A percentile compares a stretch with the other conserved stretches of the same genome.
These are phyloP conservation scores for Desmodesmus armatus DNA, from an alignment of 139 green algal species.

Conservation along the genomic window DNA sequence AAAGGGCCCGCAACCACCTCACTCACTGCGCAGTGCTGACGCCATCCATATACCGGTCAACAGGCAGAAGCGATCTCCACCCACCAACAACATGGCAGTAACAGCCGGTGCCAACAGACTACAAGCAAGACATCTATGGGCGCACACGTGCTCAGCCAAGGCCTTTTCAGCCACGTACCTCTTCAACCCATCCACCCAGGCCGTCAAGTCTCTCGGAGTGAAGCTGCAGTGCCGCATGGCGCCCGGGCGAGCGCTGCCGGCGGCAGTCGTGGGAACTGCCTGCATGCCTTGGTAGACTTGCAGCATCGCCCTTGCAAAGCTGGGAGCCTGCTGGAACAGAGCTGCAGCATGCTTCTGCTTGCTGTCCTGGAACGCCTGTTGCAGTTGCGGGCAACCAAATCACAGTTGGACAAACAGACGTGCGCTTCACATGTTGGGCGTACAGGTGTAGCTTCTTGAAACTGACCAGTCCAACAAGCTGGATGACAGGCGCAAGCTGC, in stretches of 20 bases:
- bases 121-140: too few relatives aligned
- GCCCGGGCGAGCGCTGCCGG: background rate
- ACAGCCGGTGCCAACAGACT: slow-evolving; percentile 55
- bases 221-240: slow-evolving; percentile 74
- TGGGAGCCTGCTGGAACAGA: slow-evolving; percentile 11
- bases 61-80: slow-evolving; percentile 67
- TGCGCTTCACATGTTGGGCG: too few relatives aligned
- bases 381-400: too few relatives aligned
- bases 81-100: slow-evolving; percentile 64
- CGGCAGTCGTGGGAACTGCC: too few relatives aligned
- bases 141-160: too few relatives aligned
- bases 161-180: too few relatives aligned
- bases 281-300: slow-evolving; percentile 67
- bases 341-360: background rate
- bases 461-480: too few relatives aligned
- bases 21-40: too few relatives aligned
- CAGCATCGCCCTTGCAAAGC: slow-evolving; percentile 69
- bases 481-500: too few relatives aligned
- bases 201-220: slow-evolving; percentile 73
- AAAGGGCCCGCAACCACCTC: too few relatives aligned
- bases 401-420: too few relatives aligned
- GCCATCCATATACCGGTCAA: slow-evolving; percentile 47
- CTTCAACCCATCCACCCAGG: slow-evolving; percentile 61
- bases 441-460: too few relatives aligned
- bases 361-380: slow-evolving; percentile 16